phyloP scores from a whole-genome alignment of 306 rosid genomes.

The Dryas alaskensis region DNA sequence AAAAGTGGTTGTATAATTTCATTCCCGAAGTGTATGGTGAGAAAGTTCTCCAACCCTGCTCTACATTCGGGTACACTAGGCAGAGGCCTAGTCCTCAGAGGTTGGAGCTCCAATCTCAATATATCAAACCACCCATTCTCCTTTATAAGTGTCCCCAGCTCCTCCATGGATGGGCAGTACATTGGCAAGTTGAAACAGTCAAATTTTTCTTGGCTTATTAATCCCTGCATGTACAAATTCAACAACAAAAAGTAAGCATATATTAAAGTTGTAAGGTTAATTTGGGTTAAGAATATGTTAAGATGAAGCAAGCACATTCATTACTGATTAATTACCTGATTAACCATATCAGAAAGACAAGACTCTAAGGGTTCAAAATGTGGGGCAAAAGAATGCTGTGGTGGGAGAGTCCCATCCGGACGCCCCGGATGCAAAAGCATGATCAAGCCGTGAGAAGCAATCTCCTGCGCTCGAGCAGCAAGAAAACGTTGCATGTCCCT shows the following conservation, averaged over 20 bases:
- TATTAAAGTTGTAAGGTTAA: too few relatives aligned
- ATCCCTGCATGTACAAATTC: not conserved
- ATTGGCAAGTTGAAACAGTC: conserved; percentile 19
- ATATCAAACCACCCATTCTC: not conserved
- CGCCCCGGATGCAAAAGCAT: not conserved
- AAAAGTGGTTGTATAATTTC: not conserved
- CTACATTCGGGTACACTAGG: not conserved
- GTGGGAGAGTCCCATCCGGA: conserved; percentile 1
- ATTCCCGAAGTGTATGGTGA: not conserved
- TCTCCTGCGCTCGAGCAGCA: conserved; percentile 12
- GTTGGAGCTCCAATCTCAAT: conserved; percentile 1
- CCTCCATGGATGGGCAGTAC: conserved; percentile 6
- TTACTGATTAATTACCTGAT: conserved; percentile 1
- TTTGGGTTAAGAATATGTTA: too few relatives aligned
- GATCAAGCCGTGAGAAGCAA: conserved; percentile 16
- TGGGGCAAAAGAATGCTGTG: not conserved
- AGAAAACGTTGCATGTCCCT: conserved; percentile 8
- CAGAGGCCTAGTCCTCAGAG: not conserved
- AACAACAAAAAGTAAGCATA: not conserved
- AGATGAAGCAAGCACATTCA: too few relatives aligned
- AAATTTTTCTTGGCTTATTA: conserved; percentile 9
- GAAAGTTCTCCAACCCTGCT: not conserved
- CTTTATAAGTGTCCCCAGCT: not conserved
- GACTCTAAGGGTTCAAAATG: not conserved
- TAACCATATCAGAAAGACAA: conserved; percentile 4